Percentiles rank a stretch among this genome's conserved stretches.
phyloP scores from a whole-genome alignment of 179 eudicot species.

The Actinidia polygama region DNA sequence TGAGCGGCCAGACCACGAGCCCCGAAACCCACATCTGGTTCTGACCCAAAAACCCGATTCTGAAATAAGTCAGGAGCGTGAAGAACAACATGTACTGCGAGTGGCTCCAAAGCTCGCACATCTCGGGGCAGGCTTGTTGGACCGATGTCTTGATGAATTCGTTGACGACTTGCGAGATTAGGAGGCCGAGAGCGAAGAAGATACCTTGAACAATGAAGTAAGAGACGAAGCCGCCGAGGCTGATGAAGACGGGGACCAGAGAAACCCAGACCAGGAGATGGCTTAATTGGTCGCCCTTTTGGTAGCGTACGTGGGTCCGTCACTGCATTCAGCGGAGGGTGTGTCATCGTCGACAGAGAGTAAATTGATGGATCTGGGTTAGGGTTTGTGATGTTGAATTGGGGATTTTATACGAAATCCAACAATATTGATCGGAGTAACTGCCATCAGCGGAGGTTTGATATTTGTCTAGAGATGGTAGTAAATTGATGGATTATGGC shows the following conservation, averaged over 20 bases:
- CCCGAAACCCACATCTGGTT: conserved; percentile 44
- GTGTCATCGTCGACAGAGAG: conserved; percentile 2
- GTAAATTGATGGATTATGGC: no score
- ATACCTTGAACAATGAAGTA: conserved; percentile 81
- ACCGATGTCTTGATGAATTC: conserved; percentile 71
- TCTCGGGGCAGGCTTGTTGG: conserved; percentile 75
- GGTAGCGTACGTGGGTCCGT: conserved; percentile 91
- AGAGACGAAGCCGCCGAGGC: conserved; percentile 74
- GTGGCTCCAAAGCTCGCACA: conserved; percentile 89
- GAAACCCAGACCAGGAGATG: conserved; percentile 86
- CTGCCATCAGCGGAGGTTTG: no score
- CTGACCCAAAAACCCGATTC: conserved; percentile 47
- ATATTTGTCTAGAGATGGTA: no score
- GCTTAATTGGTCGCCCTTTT: conserved; percentile 71
- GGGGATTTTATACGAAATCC: no score
- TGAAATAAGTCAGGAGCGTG: conserved; percentile 53
- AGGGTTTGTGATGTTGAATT: no score
- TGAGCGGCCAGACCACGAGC: conserved; percentile 59
- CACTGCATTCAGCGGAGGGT: conserved; percentile 64
- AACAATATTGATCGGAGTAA: no score
- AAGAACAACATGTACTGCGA: conserved; percentile 90
- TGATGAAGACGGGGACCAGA: conserved; percentile 78
- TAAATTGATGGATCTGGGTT: no score
- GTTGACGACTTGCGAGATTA: conserved; percentile 74
- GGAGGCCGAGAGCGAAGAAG: conserved; percentile 69